Evolutionary conservation across 2,329 filamentous ascomycete species (phyloP), one percentile per base, ranked within the genome.

Genomic region (Neofusicoccum parvum): DNA sequence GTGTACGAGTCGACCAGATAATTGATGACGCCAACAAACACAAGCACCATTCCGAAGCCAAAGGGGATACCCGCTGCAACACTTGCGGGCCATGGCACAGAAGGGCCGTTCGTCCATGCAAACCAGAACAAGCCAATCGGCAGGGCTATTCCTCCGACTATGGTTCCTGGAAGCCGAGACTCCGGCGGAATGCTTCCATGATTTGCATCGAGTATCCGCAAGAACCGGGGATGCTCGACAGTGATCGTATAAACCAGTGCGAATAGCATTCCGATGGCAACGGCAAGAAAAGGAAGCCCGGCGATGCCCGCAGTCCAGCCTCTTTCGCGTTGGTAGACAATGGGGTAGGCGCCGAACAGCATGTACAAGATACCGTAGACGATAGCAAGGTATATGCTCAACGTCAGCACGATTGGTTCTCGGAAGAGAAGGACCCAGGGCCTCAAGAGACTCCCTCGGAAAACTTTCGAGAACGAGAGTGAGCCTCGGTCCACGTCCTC

Each of bases 371-470:
- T 81, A 12, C 80, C 81, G 70, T 83, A 83, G 66, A 83, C 80
- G 70, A 84, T 88, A 64, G 88, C 87, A 80, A 89, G 85, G 78
- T 91, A 92, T 23, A 91, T 79, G 43, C 85, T 86, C 2, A 87
- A 80, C 7, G 90, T 78, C 14, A 90, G 73, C 23, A 90, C 86
- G 68, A 91, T 92, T 1, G 90, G 90, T 72, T 92, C 89, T 64
- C 80, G 79, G 80, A 92, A 89, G 7, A 92, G 82, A 59, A 92
- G 82, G 51, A 88, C 82, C 64, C 27, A 32, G 27, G 27, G 27
- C 27, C 27, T 32, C 27, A 32, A 32, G 5, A 32, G 27, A 32
- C 27, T 32, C 27, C 5, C 27, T 32, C 27, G 27, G 1, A 32
- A 32, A 32, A 32, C 27, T 7, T 32, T 32, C 27, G 27, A 32